phyloP scores from a whole-genome alignment of 345 rosid genomes.

The Eucalyptus pumila region DNA sequence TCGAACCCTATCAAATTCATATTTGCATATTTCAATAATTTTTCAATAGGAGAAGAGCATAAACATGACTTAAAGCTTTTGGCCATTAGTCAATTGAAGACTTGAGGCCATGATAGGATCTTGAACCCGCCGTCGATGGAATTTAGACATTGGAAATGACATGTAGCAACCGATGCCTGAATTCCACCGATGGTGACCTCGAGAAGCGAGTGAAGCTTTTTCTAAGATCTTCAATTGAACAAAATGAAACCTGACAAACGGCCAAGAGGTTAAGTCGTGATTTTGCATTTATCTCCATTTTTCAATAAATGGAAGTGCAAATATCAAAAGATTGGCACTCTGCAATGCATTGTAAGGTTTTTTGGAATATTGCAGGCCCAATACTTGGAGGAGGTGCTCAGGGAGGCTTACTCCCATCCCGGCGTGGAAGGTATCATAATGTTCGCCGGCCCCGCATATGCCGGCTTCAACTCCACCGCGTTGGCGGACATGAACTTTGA shows the following conservation, averaged over 20 bases:
- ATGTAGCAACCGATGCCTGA: neutral
- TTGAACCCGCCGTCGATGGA: neutral
- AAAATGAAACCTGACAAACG: neutral
- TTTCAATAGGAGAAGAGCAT: neutral
- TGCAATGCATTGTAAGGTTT: neutral
- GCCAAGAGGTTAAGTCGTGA: no score
- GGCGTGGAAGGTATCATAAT: slow-evolving; percentile 58
- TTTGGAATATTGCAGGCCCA: neutral
- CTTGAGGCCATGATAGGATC: no score
- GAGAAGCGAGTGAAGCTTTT: neutral
- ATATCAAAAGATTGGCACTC: neutral
- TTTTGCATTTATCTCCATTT: no score
- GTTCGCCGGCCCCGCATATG: slow-evolving; percentile 46
- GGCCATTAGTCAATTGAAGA: no score
- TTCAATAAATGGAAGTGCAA: no score
- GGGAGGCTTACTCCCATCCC: slow-evolving; percentile 64
- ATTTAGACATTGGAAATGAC: neutral
- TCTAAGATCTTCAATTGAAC: neutral
- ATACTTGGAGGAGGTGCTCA: slow-evolving; percentile 44
- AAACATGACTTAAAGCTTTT: no score
- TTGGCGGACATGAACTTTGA: slow-evolving; percentile 33
- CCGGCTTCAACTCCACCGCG: slow-evolving; percentile 34
- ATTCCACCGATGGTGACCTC: neutral
- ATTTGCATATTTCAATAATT: neutral
- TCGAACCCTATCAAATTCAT: neutral